phyloP scores from a whole-genome alignment of 2,329 filamentous ascomycete genomes.

The Ophioceras dolichostomum region DNA sequence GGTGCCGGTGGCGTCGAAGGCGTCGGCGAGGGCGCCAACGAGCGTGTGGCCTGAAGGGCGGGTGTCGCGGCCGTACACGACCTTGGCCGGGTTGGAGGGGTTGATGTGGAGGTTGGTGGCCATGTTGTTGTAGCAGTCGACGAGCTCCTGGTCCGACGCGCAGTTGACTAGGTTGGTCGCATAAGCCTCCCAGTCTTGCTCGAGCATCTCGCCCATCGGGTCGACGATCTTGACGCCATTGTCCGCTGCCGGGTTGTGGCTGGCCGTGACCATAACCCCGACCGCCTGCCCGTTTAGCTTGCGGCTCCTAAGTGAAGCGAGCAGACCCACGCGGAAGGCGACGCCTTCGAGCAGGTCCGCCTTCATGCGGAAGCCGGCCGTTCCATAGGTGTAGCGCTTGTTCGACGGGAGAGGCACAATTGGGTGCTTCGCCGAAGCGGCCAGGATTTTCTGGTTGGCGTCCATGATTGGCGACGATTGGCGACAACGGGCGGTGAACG shows the following conservation, averaged over 20 bases:
- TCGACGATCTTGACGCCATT: constrained; percentile 96
- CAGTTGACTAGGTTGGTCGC: constrained; percentile 86
- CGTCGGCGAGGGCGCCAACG: constrained; percentile 65
- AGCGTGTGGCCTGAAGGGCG: constrained; percentile 82
- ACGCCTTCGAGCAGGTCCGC: constrained; percentile 80
- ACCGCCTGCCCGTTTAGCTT: constrained; percentile 85
- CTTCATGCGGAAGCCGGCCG: constrained; percentile 57
- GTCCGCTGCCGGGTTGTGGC: constrained; percentile 80
- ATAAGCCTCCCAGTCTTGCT: constrained; percentile 86
- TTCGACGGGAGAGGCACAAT: constrained; percentile 35
- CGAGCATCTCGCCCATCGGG: constrained; percentile 95
- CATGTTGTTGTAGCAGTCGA: constrained; percentile 64
- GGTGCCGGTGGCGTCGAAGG: constrained; percentile 62
- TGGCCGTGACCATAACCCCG: constrained; percentile 92
- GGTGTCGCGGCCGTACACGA: constrained; percentile 87
- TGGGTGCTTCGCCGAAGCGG: constrained; percentile 49
- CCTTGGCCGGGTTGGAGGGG: constrained; percentile 55
- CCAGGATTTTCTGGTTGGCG: constrained; percentile 32
- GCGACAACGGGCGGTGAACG: too few species aligned
- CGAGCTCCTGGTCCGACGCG: constrained; percentile 59
- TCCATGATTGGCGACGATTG: too few species aligned
- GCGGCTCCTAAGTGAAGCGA: constrained; percentile 78
- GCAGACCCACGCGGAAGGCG: constrained; percentile 81
- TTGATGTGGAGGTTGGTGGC: constrained; percentile 68
- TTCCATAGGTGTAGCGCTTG: constrained; percentile 50